Conservation (phyloP, 2,329 filamentous ascomycete genomes). For the Xylariaceae sp. region DNA sequence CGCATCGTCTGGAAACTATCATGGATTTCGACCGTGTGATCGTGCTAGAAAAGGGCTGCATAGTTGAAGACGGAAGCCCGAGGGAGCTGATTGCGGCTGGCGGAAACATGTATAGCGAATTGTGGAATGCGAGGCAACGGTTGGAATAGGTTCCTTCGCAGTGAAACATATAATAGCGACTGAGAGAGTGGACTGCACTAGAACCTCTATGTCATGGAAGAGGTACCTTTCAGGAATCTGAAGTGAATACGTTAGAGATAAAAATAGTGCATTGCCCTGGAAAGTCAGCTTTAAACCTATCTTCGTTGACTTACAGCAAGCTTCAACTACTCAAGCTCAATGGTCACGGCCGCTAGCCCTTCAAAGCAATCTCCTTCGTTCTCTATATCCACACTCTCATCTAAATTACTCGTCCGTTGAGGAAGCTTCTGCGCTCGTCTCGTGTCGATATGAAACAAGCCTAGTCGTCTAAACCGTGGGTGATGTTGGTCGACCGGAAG, state of each 20-base stretch:
- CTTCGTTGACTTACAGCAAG: too few relatives aligned
- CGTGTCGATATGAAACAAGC: conserved; percentile 10
- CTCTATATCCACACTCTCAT: neutral
- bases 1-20: neutral
- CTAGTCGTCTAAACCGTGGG: conserved; percentile 7
- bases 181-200: too few relatives aligned
- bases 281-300: too few relatives aligned
- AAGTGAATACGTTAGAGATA: too few relatives aligned
- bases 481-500: neutral
- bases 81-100: too few relatives aligned
- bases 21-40: neutral
- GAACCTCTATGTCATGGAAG: too few relatives aligned
- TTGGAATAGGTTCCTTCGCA: too few relatives aligned
- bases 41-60: neutral
- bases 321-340: conserved; percentile 6
- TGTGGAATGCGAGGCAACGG: too few relatives aligned
- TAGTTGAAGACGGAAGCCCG: neutral
- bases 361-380: conserved; percentile 3
- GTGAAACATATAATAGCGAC: too few relatives aligned
- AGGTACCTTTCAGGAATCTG: too few relatives aligned
- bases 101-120: too few relatives aligned
- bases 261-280: too few relatives aligned
- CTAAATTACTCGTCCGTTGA: neutral
- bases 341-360: neutral
- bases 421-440: neutral